These are phyloP conservation scores for Colletotrichum sp. DNA, from an alignment of 2,329 filamentous ascomycete species.

Conservation along the genomic window DNA sequence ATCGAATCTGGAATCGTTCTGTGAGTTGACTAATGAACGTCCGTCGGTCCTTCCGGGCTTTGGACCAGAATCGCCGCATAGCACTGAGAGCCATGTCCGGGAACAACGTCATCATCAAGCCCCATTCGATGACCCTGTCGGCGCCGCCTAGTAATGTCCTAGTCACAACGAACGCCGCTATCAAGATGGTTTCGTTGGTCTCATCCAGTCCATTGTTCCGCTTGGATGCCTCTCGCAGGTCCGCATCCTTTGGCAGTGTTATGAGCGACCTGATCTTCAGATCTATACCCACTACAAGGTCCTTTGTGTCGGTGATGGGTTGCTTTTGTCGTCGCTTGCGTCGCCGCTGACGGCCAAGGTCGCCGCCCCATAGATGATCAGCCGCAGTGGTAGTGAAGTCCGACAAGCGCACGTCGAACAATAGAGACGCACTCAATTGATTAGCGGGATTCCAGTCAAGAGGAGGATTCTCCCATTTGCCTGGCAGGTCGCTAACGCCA, in stretches of 20 bases:
- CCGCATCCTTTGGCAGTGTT: slow-evolving; percentile 9
- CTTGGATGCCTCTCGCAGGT: slow-evolving; percentile 5
- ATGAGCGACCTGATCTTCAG: slow-evolving; percentile 14
- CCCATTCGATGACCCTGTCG: slow-evolving; percentile 65
- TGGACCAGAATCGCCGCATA: slow-evolving; percentile 61
- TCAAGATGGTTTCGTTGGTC: slow-evolving; percentile 33
- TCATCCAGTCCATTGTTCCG: slow-evolving; percentile 10
- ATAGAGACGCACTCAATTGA: slow-evolving; percentile 31
- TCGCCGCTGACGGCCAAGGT: slow-evolving; percentile 8
- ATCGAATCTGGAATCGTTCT: slow-evolving; percentile 67
- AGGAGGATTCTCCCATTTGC: slow-evolving; percentile 3
- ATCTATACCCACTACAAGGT: slow-evolving; percentile 15
- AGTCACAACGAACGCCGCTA: slow-evolving; percentile 64
- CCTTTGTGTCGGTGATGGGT: background rate
- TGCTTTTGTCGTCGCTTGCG: slow-evolving; percentile 13
- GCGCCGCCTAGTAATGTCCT: slow-evolving; percentile 65
- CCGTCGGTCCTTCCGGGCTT: slow-evolving; percentile 54
- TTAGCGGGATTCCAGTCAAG: slow-evolving; percentile 42
- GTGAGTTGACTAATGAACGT: slow-evolving; percentile 62
- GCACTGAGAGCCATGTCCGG: slow-evolving; percentile 56
- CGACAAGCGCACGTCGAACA: background rate
- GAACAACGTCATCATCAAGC: slow-evolving; percentile 60
- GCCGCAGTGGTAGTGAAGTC: slow-evolving; percentile 24
- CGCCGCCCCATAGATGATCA: slow-evolving; percentile 18
- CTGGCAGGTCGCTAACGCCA: slow-evolving; percentile 22